A percentile compares a stretch with the other conserved stretches of the same genome.
phyloP scores from a whole-genome alignment of 306 rosid genomes.

The Neltuma alba region DNA sequence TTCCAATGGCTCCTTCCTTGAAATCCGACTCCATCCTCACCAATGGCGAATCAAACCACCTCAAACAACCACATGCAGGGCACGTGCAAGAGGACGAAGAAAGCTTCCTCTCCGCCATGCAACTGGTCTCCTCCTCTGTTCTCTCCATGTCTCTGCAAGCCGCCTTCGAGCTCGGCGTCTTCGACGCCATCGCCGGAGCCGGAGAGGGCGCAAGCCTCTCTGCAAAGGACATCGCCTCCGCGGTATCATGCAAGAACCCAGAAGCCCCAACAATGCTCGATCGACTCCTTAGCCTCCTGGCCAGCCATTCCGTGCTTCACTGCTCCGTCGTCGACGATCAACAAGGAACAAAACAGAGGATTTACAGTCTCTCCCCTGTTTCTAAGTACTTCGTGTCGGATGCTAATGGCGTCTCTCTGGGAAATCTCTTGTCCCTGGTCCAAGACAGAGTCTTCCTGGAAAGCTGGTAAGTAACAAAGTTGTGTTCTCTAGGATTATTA shows the following conservation, averaged over 20 bases:
- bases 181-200: constrained; percentile 50
- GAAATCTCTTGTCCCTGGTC: constrained; percentile 10
- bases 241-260: constrained; percentile 42
- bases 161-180: constrained; percentile 54
- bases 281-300: constrained; percentile 54
- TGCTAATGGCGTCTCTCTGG: constrained; percentile 55
- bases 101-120: constrained; percentile 30
- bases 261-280: constrained; percentile 55
- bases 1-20: neutral
- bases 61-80: neutral
- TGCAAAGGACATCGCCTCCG: constrained; percentile 33
- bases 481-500: neutral
- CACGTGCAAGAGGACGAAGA: neutral
- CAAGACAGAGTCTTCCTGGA: constrained; percentile 46
- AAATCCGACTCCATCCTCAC: neutral
- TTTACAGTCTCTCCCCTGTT: constrained; percentile 45
- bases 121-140: constrained; percentile 27
- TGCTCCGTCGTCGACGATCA: constrained; percentile 31
- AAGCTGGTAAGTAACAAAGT: constrained; percentile 42
- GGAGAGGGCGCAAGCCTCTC: constrained; percentile 45
- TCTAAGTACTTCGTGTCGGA: constrained; percentile 40
- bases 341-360: constrained; percentile 14
- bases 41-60: neutral
- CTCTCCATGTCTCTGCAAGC: constrained; percentile 46
- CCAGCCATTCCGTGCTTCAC: constrained; percentile 45